Conservation (phyloP, 768 basidiomycete genomes). For the Tricholoma terreum region DNA sequence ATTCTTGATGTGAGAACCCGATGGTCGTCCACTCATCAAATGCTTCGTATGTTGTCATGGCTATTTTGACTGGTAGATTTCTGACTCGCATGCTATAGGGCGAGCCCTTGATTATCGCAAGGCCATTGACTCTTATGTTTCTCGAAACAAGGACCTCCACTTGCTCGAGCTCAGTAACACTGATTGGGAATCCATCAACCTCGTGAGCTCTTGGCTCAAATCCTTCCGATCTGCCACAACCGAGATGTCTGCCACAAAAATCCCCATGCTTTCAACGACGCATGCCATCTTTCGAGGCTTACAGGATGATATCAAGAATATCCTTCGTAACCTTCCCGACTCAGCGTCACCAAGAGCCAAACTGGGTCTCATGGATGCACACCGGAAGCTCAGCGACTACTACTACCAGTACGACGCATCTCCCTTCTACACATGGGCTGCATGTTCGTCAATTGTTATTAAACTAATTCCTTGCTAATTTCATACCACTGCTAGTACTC, state of each 20-base stretch:
- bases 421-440: constrained; percentile 30
- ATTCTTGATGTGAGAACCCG: constrained; percentile 27
- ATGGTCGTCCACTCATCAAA: constrained; percentile 30
- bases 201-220: constrained; percentile 19
- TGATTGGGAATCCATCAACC: constrained; percentile 20
- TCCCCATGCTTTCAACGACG: constrained; percentile 28
- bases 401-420: constrained; percentile 28
- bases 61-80: background rate
- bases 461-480: background rate
- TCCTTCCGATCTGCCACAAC: constrained; percentile 24
- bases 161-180: too few species aligned
- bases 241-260: constrained; percentile 32
- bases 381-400: constrained; percentile 31
- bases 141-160: too few species aligned
- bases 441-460: constrained; percentile 15
- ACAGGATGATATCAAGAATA: constrained; percentile 24
- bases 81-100: constrained; percentile 7
- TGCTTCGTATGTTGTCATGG: constrained; percentile 20
- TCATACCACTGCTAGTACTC: too few species aligned
- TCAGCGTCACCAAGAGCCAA: constrained; percentile 8
- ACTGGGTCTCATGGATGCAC: constrained; percentile 24
- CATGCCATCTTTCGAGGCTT: constrained; percentile 33
- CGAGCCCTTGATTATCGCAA: constrained; percentile 14
- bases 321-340: constrained; percentile 19
- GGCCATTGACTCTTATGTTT: constrained; percentile 11